Base-by-base conservation (phyloP, 345 rosid genomes). In the Sisymbrium altissimum region DNA sequence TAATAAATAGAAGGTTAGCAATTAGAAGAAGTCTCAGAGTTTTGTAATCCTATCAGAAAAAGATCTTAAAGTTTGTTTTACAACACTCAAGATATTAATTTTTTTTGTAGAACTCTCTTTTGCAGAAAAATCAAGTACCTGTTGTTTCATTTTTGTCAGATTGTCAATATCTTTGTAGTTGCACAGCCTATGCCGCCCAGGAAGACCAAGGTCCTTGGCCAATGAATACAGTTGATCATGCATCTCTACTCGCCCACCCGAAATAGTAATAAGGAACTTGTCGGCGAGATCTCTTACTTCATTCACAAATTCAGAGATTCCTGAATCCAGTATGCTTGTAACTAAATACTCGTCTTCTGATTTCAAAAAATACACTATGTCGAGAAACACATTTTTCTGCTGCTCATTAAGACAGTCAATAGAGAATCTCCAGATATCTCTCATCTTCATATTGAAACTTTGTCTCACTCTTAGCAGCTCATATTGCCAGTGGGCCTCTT, bases 331-430 rank as follows among this genome's bases (percentile, higher is more conserved):
- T 15, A 54, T 0, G 5, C 38, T 27, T 3, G 38, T 54, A 1
- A 54, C 60, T 19, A 0, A 1, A 6, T 69, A 15, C 15, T 6
- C 33, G 2, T 39, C 15, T 6, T 18, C 17, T 1, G 76, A 64
- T 9, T 19, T 72, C 5, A 73, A 77, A 39, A 79, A 79, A 18
- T 63, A 73, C 9, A 76, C 81, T 15, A 83, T 62, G 43, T 80
- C 83, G 4, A 77, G 69, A 74, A 83, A 83, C 1, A 74, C 50
- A 56, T 56, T 23, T 56, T 15, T 56, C 13, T 56, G 61, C 14
- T 21, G 18, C 13, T 56, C 21, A 0, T 9, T 56, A 5, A 56
- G 61, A 32, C 32, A 14, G 5, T 19, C 29, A 10, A 11, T 49
- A 19, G 11, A 19, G 14, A 46, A 46, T 8, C 5, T 46, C 52